phyloP scores from a whole-genome alignment of 306 rosid genomes.

The Psophocarpus tetragonolobus region DNA sequence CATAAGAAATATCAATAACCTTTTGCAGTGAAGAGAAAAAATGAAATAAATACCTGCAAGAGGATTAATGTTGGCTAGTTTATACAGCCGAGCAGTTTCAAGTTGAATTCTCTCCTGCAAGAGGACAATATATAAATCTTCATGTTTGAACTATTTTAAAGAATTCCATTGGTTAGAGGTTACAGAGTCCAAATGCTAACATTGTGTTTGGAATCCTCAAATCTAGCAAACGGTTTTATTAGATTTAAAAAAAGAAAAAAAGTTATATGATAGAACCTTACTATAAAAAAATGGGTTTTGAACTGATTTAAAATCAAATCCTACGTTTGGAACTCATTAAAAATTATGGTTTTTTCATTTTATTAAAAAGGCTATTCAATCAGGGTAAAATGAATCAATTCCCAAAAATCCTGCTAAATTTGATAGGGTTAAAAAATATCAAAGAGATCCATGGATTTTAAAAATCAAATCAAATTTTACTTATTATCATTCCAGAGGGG shows the following conservation, averaged over 20 bases:
- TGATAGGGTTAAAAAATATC: background rate
- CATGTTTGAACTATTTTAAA: constrained; percentile 10
- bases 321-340: background rate
- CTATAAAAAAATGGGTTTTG: background rate
- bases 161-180: background rate
- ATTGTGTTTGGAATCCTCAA: constrained; percentile 13
- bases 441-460: constrained; percentile 9
- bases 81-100: constrained; percentile 89
- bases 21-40: background rate
- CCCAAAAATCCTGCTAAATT: constrained; percentile 8
- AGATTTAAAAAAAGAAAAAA: background rate
- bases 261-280: background rate
- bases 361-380: background rate
- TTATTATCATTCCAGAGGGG: background rate
- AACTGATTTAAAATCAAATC: constrained; percentile 10
- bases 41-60: constrained; percentile 70
- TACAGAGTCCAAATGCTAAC: constrained; percentile 16
- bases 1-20: constrained; percentile 5
- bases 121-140: constrained; percentile 31
- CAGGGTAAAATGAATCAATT: constrained; percentile 13
- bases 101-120: constrained; percentile 94
- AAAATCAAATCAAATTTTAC: background rate
- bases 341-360: background rate
- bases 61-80: constrained; percentile 90
- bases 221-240: background rate